Evolutionary conservation across 768 basidiomycete species (phyloP), one percentile per base, ranked within the genome.

Genomic region (Infundibulicybe gibba): DNA sequence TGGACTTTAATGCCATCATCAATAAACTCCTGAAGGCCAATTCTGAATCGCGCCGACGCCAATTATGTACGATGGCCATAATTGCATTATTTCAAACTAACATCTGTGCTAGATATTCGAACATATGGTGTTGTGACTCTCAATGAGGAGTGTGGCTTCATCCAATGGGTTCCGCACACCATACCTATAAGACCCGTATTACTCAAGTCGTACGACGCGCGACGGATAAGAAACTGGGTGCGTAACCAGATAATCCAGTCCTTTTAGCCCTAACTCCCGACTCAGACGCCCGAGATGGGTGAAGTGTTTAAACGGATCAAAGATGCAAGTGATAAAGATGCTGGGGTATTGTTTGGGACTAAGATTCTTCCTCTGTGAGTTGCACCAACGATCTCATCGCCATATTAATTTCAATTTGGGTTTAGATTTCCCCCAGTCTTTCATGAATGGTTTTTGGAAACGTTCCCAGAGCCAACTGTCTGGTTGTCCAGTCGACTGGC

Each of bases 51-150:
- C 81, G 97, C 54, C 74, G 89, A 49, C 76, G 97, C 25, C 90
- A 93, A 48, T 80, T 99, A 35, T 85, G 95, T 95, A 62, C 53
- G 90, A 75, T 13, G 5, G 17, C 16, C 43, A 1, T 30, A 40
- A 25, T 34, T 32, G 9, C 31, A 14, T 11, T 31, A 19, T 14
- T 20, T n/a, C 30, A 11, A 20, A 11, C 14, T 12, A 3, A 15
- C 5, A 13, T 20, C 32, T 15, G 17, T 38, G 35, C 49, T n/a
- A 94, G 95, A 87, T 61, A 92, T 99, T 48, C 83, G 95, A 19
- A 98, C 97, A 2, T 99, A 98, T 59, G 90, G 93, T n/a, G 93
- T 98, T n/a, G 87, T 97, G 20, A 91, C 94, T 5, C 75, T 99
- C 51, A 97, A 97, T 60, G 95, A 98, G 55, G 93, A 95, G 54